These are phyloP conservation scores for Dittrichia graveolens DNA, from an alignment of 129 eudicot species.

Conservation along the genomic window DNA sequence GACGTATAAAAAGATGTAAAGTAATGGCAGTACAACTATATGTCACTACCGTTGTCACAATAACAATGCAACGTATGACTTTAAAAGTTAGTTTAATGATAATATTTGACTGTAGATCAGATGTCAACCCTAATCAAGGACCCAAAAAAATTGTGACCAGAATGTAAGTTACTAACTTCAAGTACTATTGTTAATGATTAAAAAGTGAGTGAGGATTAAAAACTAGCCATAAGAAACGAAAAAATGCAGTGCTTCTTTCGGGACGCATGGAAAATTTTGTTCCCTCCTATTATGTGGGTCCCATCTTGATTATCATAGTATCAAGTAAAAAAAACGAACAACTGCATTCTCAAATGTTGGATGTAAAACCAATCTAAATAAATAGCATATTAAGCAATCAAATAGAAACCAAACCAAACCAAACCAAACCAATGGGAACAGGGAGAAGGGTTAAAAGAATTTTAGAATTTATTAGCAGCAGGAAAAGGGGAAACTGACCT, in stretches of 20 bases:
- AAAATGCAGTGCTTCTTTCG: background rate
- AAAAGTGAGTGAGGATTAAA: constrained; percentile 3
- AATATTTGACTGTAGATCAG: background rate
- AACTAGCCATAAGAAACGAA: background rate
- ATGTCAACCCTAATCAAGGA: constrained; percentile 6
- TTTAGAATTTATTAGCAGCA: background rate
- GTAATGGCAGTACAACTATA: background rate
- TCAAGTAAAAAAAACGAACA: background rate
- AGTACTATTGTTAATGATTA: background rate
- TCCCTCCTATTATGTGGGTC: background rate
- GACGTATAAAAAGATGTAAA: background rate
- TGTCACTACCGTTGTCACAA: background rate
- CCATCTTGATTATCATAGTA: constrained; percentile 13
- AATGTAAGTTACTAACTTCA: constrained; percentile 1
- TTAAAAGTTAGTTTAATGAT: background rate
- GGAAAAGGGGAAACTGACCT: constrained; percentile 20
- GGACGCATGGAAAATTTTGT: background rate
- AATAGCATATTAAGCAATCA: constrained; percentile 13
- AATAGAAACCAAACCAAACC: background rate
- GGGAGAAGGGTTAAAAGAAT: constrained; percentile 1
- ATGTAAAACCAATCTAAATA: background rate
- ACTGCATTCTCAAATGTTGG: background rate
- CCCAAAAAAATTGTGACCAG: background rate
- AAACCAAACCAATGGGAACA: constrained; percentile 19
- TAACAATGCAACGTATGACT: constrained; percentile 14